Evolutionary conservation across 148 eudicot species (phyloP).

Genomic region (Rhododendron mucronatum): DNA sequence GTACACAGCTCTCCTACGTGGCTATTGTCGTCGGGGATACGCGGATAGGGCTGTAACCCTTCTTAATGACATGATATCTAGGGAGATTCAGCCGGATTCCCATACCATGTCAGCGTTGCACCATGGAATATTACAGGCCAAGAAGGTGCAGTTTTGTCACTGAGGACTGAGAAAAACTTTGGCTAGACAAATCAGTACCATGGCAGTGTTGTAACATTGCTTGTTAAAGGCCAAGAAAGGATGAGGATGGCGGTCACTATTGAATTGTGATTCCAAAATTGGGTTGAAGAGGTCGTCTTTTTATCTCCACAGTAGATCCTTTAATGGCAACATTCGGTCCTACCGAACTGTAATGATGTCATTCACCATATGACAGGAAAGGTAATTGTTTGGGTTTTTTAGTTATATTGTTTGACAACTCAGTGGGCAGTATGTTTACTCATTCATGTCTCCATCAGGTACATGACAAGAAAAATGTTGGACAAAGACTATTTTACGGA

Average conservation of each 20-base stretch:
- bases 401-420: neutral
- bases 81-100: slow-evolving; percentile 38
- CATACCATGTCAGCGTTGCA: slow-evolving; percentile 26
- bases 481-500: neutral
- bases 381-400: neutral
- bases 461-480: neutral
- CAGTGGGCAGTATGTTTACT: neutral
- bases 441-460: neutral
- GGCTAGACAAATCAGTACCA: neutral
- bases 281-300: neutral
- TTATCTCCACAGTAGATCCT: neutral
- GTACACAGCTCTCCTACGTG: slow-evolving; percentile 52
- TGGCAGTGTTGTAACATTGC: neutral
- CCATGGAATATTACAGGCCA: slow-evolving; percentile 36
- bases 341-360: neutral
- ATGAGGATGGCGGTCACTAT: neutral
- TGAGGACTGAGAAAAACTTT: neutral
- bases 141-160: slow-evolving; percentile 27
- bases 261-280: neutral
- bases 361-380: neutral
- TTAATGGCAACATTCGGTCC: neutral
- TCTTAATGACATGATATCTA: slow-evolving; percentile 34
- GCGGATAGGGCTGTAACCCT: slow-evolving; percentile 38
- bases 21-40: slow-evolving; percentile 32
- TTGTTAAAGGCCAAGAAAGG: neutral